Evolutionary conservation across 768 basidiomycete genomes (phyloP).

Genomic region (Tulasnella sp.): DNA sequence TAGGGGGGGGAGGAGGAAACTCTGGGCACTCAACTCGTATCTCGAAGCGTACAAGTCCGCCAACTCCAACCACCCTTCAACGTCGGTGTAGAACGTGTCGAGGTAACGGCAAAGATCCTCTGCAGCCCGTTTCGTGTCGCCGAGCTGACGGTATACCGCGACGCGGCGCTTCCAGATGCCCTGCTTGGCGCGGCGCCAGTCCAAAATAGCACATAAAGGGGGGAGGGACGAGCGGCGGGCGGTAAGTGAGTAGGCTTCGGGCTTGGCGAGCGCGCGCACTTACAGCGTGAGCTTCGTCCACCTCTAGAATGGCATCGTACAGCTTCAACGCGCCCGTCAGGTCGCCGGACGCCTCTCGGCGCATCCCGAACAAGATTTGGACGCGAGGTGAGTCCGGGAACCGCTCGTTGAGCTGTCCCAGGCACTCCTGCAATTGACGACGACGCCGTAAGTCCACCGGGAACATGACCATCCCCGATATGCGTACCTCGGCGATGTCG

Average conservation of each 20-base stretch:
- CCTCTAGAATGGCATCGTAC: slow-evolving; percentile 63
- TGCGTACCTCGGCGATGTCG: slow-evolving; percentile 71
- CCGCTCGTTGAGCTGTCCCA: slow-evolving; percentile 61
- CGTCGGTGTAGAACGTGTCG: slow-evolving; percentile 86
- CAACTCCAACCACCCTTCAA: slow-evolving; percentile 87
- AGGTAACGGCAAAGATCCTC: slow-evolving; percentile 72
- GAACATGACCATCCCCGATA: too few species aligned
- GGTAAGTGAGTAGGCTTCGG: too few species aligned
- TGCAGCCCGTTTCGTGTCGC: slow-evolving; percentile 67
- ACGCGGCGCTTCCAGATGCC: slow-evolving; percentile 81
- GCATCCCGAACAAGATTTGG: slow-evolving; percentile 73
- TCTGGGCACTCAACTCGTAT: slow-evolving; percentile 59
- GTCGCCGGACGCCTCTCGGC: slow-evolving; percentile 67
- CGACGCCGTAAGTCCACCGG: too few species aligned
- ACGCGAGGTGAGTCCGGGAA: slow-evolving; percentile 83
- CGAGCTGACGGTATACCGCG: slow-evolving; percentile 65
- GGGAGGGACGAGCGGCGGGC: too few species aligned
- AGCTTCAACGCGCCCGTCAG: slow-evolving; percentile 55
- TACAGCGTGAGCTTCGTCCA: slow-evolving; percentile 72
- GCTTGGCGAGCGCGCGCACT: slow-evolving; percentile 44
- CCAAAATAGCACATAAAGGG: too few species aligned
- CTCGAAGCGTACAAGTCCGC: slow-evolving; percentile 76
- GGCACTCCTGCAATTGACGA: slow-evolving; percentile 54
- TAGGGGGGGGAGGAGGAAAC: background rate
- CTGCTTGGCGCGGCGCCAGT: slow-evolving; percentile 41